A percentile compares a stretch with the other conserved stretches of the same genome.
Evolutionary conservation across 108 stramenopile genomes (phyloP).

Genomic region (Cyclotella baltica): DNA sequence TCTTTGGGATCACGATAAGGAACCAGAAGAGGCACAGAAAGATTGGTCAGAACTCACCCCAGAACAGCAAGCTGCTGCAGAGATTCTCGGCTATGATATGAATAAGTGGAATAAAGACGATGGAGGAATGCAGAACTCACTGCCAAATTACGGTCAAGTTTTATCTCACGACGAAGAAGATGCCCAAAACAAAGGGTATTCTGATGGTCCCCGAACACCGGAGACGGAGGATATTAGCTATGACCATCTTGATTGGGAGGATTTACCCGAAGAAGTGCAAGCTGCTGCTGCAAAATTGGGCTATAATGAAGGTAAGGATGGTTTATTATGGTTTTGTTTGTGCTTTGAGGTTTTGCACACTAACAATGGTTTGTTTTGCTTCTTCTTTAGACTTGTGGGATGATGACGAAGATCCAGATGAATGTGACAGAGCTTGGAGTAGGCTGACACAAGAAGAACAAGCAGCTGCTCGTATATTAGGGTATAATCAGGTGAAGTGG

Average conservation of each 20-base stretch:
- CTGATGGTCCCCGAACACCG: neutral
- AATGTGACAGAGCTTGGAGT: neutral
- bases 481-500: constrained; percentile 7
- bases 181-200: neutral
- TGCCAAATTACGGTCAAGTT: neutral
- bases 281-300: neutral
- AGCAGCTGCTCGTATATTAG: neutral
- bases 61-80: constrained; percentile 52
- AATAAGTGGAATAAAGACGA: constrained; percentile 41
- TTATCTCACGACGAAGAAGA: neutral
- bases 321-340: neutral
- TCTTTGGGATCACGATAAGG: constrained; percentile 50
- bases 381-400: constrained; percentile 2
- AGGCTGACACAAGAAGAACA: neutral
- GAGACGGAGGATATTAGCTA: constrained; percentile 9
- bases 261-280: constrained; percentile 1
- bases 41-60: constrained; percentile 54
- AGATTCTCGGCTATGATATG: constrained; percentile 50
- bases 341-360: neutral
- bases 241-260: constrained; percentile 9
- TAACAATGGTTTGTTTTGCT: neutral
- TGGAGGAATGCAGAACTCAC: neutral
- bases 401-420: constrained; percentile 13
- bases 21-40: constrained; percentile 26
- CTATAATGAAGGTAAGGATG: constrained; percentile 6